These are phyloP conservation scores for Circinella minor DNA, from an alignment of 371 early-diverging fungal genomes.

Conservation along the genomic window DNA sequence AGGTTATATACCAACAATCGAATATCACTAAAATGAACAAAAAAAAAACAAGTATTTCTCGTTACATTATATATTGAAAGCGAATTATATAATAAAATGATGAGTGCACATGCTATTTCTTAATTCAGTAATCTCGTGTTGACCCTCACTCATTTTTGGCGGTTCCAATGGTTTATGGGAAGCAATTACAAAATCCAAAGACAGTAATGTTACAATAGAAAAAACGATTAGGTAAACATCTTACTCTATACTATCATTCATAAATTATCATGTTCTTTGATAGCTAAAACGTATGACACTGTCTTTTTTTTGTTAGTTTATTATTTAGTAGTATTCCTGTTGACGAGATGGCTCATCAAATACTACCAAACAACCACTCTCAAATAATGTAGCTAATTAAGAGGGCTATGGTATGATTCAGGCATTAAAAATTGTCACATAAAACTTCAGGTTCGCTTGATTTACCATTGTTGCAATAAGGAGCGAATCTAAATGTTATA, in stretches of 20 bases:
- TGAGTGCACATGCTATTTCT: constrained; percentile 23
- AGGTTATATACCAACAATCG: no score
- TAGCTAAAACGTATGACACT: no score
- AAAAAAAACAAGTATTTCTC: no score
- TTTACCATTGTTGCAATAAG: constrained; percentile 40
- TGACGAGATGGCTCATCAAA: constrained; percentile 55
- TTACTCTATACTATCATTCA: background rate
- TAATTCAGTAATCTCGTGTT: constrained; percentile 39
- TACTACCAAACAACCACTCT: constrained; percentile 45
- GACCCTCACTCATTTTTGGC: constrained; percentile 46
- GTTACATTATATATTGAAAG: no score
- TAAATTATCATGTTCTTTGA: background rate
- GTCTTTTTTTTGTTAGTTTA: background rate
- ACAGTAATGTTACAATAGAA: constrained; percentile 44
- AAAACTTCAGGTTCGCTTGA: constrained; percentile 38
- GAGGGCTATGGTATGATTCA: constrained; percentile 57
- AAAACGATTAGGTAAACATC: constrained; percentile 41
- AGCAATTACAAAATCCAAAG: constrained; percentile 39
- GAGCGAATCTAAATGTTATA: constrained; percentile 47
- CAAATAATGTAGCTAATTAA: constrained; percentile 33
- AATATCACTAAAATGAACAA: no score
- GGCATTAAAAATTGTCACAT: constrained; percentile 44
- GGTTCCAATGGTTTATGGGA: constrained; percentile 55
- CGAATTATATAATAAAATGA: background rate
- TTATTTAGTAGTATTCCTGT: constrained; percentile 32